Conservation (phyloP, 805 yeast species). For the Sugiyamaella valdiviana region DNA sequence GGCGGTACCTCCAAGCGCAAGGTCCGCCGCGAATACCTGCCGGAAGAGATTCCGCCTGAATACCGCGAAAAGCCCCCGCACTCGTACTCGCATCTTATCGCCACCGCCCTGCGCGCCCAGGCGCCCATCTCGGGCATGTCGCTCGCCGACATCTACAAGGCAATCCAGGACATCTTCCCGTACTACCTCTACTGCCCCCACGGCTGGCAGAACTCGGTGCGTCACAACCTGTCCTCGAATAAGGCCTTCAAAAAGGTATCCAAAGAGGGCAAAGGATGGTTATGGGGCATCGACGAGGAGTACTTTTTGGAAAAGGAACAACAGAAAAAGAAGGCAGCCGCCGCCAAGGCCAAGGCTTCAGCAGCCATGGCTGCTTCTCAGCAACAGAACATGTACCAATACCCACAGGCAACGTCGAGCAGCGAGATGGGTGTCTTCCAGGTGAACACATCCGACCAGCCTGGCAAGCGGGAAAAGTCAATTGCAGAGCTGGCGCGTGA, state of each 20-base stretch:
- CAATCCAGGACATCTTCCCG: slow-evolving; percentile 82
- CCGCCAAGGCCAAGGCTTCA: slow-evolving; percentile 21
- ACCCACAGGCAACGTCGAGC: not conserved
- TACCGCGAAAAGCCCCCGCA: slow-evolving; percentile 77
- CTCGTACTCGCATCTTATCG: slow-evolving; percentile 74
- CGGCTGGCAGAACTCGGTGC: slow-evolving; percentile 95
- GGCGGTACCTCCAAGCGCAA: slow-evolving; percentile 41
- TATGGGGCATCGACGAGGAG: slow-evolving; percentile 87
- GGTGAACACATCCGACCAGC: not conserved
- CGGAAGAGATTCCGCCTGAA: slow-evolving; percentile 85
- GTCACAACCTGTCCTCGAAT: slow-evolving; percentile 82
- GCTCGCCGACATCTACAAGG: slow-evolving; percentile 75
- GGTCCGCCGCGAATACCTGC: slow-evolving; percentile 51
- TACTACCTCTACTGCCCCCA: slow-evolving; percentile 90
- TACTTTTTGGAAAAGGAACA: slow-evolving; percentile 77
- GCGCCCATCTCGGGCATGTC: slow-evolving; percentile 71
- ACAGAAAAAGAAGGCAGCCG: slow-evolving; percentile 47
- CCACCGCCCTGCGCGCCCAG: slow-evolving; percentile 65
- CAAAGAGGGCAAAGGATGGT: slow-evolving; percentile 89
- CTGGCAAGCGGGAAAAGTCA: slow-evolving; percentile 23
- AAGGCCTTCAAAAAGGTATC: slow-evolving; percentile 77
- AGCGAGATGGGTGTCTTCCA: not conserved
- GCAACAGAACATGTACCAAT: slow-evolving; percentile 12
- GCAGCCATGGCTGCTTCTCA: slow-evolving; percentile 15
- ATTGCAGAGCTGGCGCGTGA: slow-evolving; percentile 32